Evolutionary conservation across 805 yeast genomes (phyloP).

Genomic region (Metschnikowia dekortorum): DNA sequence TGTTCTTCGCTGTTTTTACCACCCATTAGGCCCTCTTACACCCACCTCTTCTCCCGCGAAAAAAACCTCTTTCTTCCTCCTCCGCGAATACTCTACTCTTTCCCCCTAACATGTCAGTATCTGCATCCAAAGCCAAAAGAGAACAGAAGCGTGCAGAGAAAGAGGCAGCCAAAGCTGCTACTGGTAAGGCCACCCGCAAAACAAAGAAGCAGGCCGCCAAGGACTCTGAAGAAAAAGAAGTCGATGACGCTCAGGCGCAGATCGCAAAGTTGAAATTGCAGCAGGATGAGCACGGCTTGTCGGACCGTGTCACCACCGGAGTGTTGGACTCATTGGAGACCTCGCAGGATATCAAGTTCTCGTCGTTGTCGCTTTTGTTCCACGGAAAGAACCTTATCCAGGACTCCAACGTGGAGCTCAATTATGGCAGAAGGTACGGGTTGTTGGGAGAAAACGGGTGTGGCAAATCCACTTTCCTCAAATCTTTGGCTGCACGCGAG

Average conservation of each 20-base stretch:
- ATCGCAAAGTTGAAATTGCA: conserved; percentile 86
- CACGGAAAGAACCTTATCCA: conserved; percentile 96
- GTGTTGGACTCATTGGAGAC: conserved; percentile 85
- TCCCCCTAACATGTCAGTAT: conserved; percentile 43
- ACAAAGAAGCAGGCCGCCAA: conserved; percentile 53
- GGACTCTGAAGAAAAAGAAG: conserved; percentile 49
- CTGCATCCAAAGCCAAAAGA: conserved; percentile 97
- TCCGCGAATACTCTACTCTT: background rate
- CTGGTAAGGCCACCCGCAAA: conserved; percentile 71
- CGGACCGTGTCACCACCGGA: conserved; percentile 98
- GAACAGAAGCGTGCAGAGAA: conserved; percentile 84
- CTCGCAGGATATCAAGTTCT: conserved; percentile 89
- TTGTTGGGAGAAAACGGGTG: conserved; percentile 97
- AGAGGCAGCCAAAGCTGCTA: conserved; percentile 47
- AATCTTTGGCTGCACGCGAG: conserved; percentile 93
- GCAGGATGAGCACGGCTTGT: conserved; percentile 87
- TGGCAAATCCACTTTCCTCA: conserved; percentile 94
- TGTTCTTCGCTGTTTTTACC: background rate
- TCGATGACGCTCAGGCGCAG: conserved; percentile 62
- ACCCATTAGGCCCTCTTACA: background rate
- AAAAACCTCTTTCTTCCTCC: background rate
- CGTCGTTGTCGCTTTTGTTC: conserved; percentile 86
- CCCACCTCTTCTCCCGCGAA: background rate
- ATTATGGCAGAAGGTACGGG: conserved; percentile 97
- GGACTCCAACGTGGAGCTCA: conserved; percentile 87